Percentiles rank a stretch among this genome's conserved stretches.
Evolutionary conservation across 345 rosid species (phyloP).

Genomic region (Lenwebbia sp.): DNA sequence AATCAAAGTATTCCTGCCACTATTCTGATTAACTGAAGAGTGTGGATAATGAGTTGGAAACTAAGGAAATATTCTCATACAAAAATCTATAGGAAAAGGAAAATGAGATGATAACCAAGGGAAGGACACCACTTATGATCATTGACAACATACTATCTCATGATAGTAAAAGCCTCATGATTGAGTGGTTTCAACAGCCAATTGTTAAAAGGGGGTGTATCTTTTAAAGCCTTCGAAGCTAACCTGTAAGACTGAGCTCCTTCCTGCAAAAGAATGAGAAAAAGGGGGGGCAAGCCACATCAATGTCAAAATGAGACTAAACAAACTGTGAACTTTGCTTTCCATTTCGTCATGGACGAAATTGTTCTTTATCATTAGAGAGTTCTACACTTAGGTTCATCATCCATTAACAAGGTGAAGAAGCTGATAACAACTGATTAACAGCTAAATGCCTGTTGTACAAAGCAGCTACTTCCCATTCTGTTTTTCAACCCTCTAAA

Average conservation of each 20-base stretch:
- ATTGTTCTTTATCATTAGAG: neutral
- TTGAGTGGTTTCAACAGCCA: constrained; percentile 38
- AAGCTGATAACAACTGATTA: neutral
- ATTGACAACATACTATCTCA: neutral
- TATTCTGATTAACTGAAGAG: neutral
- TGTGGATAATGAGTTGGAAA: neutral
- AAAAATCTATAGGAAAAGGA: neutral
- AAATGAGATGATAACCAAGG: neutral
- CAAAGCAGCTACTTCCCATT: neutral
- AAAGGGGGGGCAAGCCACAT: neutral
- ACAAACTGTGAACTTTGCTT: neutral
- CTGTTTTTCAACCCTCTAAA: neutral
- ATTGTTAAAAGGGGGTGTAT: constrained; percentile 23
- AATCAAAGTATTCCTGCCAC: neutral
- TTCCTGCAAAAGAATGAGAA: constrained; percentile 30
- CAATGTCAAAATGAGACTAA: neutral
- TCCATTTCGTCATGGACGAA: neutral
- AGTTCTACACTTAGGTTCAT: neutral
- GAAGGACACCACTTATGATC: neutral
- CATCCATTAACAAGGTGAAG: neutral
- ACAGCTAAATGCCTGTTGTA: neutral
- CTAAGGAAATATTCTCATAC: neutral
- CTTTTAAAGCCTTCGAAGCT: constrained; percentile 29
- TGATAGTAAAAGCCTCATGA: constrained; percentile 28
- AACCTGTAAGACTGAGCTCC: constrained; percentile 36